Conservation (phyloP, 352 stramenopile species). For the Phytophthora rubi region DNA sequence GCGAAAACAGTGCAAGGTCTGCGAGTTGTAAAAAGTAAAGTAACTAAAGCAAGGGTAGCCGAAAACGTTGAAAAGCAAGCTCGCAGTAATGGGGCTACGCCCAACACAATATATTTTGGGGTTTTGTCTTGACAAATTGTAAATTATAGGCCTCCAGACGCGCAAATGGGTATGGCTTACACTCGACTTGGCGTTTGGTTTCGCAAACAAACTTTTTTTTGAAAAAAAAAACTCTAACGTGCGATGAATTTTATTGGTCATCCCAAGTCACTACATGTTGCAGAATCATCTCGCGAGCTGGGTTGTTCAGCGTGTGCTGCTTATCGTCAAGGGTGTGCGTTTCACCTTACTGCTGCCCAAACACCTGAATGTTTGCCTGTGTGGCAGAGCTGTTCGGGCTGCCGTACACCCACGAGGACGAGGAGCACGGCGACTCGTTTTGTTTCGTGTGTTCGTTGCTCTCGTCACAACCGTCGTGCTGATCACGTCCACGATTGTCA, state of each 20-base stretch:
- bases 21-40: too few relatives aligned
- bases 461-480: slow-evolving; percentile 1
- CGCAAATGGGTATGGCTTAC: too few relatives aligned
- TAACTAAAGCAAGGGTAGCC: too few relatives aligned
- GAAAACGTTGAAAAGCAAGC: too few relatives aligned
- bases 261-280: slow-evolving; percentile 1
- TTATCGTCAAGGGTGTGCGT: neutral
- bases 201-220: too few relatives aligned
- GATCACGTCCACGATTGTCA: neutral
- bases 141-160: too few relatives aligned
- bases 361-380: slow-evolving; percentile 3
- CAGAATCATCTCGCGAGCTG: neutral
- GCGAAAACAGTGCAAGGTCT: too few relatives aligned
- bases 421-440: neutral
- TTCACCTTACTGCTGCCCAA: neutral
- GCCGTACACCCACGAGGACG: neutral
- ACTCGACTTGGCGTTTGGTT: too few relatives aligned
- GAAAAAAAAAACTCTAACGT: too few relatives aligned
- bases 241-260: neutral
- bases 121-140: too few relatives aligned
- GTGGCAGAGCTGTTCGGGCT: slow-evolving; percentile 1
- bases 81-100: too few relatives aligned
- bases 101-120: too few relatives aligned
- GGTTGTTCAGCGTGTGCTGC: neutral
- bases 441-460: neutral